Evolutionary conservation across 805 yeast genomes (phyloP).

Genomic region (Cyberlindnera euphorbiae): DNA sequence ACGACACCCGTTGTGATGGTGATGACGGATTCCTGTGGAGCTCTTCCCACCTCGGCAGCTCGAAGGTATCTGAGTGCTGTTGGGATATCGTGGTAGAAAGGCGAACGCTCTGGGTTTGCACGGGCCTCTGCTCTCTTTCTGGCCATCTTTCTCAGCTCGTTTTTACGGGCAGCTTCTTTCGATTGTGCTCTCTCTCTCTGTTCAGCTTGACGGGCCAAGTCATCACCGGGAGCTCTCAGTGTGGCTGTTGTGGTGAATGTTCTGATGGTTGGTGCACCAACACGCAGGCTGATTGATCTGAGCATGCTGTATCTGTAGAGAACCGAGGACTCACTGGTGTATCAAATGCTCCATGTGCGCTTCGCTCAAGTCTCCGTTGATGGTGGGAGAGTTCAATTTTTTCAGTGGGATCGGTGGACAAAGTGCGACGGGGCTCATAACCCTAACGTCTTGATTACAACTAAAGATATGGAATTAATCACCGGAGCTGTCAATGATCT

Average conservation of each 20-base stretch:
- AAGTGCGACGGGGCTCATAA: no score
- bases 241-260: conserved; percentile 12
- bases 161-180: conserved; percentile 27
- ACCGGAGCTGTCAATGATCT: no score
- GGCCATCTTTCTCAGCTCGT: conserved; percentile 33
- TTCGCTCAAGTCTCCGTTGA: no score
- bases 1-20: conserved; percentile 59
- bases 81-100: conserved; percentile 67
- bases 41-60: conserved; percentile 88
- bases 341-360: no score
- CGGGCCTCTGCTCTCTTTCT: conserved; percentile 36
- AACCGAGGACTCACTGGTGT: no score
- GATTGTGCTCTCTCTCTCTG: conserved; percentile 26
- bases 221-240: conserved; percentile 24
- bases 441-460: no score
- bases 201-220: conserved; percentile 25
- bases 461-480: no score
- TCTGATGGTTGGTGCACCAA: conserved; percentile 5
- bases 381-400: no score
- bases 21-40: conserved; percentile 64
- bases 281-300: not conserved
- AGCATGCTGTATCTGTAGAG: no score
- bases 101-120: conserved; percentile 42
- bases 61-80: conserved; percentile 73
- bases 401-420: no score